Conservation (phyloP, 176 grass and related monocot species). For the Alopecurus myosuroides region DNA sequence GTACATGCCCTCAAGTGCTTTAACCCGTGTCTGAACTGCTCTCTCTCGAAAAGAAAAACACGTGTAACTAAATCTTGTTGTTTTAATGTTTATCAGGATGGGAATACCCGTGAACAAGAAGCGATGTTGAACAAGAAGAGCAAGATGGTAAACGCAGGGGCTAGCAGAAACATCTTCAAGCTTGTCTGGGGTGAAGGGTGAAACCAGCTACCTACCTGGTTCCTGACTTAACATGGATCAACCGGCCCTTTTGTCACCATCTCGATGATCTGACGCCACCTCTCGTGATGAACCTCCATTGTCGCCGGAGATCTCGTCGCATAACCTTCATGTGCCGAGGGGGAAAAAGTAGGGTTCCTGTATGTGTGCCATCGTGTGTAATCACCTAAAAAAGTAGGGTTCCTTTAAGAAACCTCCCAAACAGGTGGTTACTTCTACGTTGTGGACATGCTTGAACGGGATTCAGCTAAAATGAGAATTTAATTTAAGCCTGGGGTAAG, state of each 20-base stretch:
- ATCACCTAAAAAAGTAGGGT: not conserved
- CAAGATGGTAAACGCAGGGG: conserved; percentile 39
- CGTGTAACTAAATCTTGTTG: not conserved
- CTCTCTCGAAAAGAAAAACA: too few relatives aligned
- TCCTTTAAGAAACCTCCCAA: not conserved
- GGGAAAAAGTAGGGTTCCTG: not conserved
- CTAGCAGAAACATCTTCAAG: conserved; percentile 82
- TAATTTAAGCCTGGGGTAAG: not conserved
- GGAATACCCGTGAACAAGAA: conserved; percentile 52
- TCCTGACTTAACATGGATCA: not conserved
- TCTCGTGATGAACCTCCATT: not conserved
- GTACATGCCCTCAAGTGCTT: too few relatives aligned
- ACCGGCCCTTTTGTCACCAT: not conserved
- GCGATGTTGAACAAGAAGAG: conserved; percentile 69
- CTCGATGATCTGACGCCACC: not conserved
- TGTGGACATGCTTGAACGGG: not conserved
- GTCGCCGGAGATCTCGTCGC: not conserved
- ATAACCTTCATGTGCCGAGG: not conserved
- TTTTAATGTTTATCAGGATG: conserved; percentile 52
- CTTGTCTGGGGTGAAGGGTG: conserved; percentile 46
- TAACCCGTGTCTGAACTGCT: too few relatives aligned
- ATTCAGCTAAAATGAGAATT: not conserved
- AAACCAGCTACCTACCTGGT: not conserved
- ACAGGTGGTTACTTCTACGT: not conserved
- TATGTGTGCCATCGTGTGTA: not conserved